Evolutionary conservation across 2,329 filamentous ascomycete species (phyloP), one percentile per base, ranked within the genome.

Genomic region (Pestalotiopsis sp.): DNA sequence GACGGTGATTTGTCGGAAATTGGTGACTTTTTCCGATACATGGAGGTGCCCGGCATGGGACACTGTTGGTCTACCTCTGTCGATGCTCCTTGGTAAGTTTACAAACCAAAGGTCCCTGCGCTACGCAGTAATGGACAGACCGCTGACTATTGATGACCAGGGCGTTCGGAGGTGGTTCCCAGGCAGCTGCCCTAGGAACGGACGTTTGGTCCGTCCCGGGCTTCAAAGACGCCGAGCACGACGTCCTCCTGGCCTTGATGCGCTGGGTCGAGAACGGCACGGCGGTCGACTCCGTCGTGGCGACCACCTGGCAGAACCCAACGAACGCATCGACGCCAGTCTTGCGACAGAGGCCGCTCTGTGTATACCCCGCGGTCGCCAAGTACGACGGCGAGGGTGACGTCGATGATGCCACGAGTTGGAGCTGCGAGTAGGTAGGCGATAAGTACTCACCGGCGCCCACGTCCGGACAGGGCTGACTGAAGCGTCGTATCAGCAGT

Each of bases 11-110:
- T 74, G 17, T 62, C 73, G 23, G 52, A 20, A 12, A 80, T 81
- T 56, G 83, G 81, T 3, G 80, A 83, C 17, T 82, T 83, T 72
- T 88, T 77, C 72, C 69, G 74, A 2, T 68, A 78, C 20, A 77
- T 74, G 68, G 70, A 77, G 2, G 79, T 85, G 7, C 80, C 81
- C 4, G 82, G 83, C 0, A 84, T 85, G 82, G 75, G 74, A 9
- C 83, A 85, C 71, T 86, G 84, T 70, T 57, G 71, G 68, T 9
- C 72, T 70, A 7, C 66, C 36, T n/a, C 68, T 20, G 71, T 73
- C 61, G 72, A 13, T 27, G 64, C 45, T 36, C 52, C 45, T 20
- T 57, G 45, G 52, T 58, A 56, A 64, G 45, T 25, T 17, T 2
- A 20, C 31, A 13, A 12, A n/a, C 4, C 20, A 9, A 20, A 5